Evolutionary conservation across 1,139 yeast species (phyloP), one percentile per base, ranked within the genome.

Genomic region (Suhomyces ambrosiae): DNA sequence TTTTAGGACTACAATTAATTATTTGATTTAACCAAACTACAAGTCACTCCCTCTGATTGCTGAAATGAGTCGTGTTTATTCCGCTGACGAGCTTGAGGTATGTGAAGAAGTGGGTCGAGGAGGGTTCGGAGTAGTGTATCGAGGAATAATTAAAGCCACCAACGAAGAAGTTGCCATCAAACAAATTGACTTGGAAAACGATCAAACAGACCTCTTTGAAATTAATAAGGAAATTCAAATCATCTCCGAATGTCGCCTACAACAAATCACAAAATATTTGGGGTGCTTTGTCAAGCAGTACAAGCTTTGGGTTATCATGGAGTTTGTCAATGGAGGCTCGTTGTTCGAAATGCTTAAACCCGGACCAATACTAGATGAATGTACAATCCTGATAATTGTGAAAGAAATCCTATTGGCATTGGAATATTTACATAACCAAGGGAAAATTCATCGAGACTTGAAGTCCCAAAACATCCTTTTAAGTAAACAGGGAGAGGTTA

Each of bases 291-390:
- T 86, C 14, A 79, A 79, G 50, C 86, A 87, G 27, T 82, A 78
- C 56, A 85, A 85, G 57, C 69, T 88, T 9, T 86, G 95, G 95
- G 89, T 88, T 41, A 75, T 85, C 21, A 83, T 83, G 95, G 96
- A 88, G 58, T 84, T 68, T 56, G 74, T 87, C 12, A 86, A 87
- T 38, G 96, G 95, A 0, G 96, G 96, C 1, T 83, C 94, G 0
- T 76, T 89, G 33, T 71, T 80, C 45, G 96, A 88, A 43, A 59
- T 82, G 44, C 55, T 79, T 50, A 54, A 69, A 48, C 81, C 86
- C 0, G 89, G 87, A 0, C 80, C 88, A 0, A 74, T 71, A 1
- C 36, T 45, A 2, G 63, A 66, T 38, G 76, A 71, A 40, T 38
- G 37, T 13, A 68, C 75, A 4, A 77, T 87, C 21, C 81, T 86